These are phyloP conservation scores for Zoysia pacifica DNA, from an alignment of 176 grass and related monocot genomes.

Conservation along the genomic window DNA sequence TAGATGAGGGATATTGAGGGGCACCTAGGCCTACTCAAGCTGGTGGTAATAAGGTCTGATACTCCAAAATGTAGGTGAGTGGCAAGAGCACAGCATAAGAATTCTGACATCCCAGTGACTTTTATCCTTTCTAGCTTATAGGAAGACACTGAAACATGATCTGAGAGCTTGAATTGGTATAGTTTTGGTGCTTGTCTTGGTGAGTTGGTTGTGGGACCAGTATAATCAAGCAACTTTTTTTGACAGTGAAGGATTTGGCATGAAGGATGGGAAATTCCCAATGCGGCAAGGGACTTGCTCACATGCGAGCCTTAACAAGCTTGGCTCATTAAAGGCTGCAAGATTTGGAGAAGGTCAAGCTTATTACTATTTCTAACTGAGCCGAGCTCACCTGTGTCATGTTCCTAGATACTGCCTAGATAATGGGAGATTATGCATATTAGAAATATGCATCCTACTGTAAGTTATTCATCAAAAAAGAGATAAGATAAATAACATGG, in stretches of 20 bases:
- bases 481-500: constrained; percentile 14
- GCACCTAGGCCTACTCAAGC: too few species aligned
- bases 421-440: neutral
- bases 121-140: neutral
- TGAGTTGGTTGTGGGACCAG: neutral
- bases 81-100: neutral
- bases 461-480: constrained; percentile 9
- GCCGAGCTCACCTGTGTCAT: neutral
- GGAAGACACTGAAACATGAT: neutral
- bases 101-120: neutral
- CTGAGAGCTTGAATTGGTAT: neutral
- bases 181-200: neutral
- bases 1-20: too few species aligned
- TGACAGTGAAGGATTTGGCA: neutral
- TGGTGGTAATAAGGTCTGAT: too few species aligned
- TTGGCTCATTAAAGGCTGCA: neutral
- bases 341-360: neutral
- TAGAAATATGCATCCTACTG: neutral
- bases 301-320: neutral
- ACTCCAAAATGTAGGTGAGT: too few species aligned
- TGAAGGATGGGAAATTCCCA: neutral
- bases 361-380: neutral
- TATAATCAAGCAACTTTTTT: neutral
- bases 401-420: constrained; percentile 21
- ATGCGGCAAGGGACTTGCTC: neutral